These are phyloP conservation scores for Nicotiana benthamiana DNA, from an alignment of 257 asterid genomes.

Conservation along the genomic window DNA sequence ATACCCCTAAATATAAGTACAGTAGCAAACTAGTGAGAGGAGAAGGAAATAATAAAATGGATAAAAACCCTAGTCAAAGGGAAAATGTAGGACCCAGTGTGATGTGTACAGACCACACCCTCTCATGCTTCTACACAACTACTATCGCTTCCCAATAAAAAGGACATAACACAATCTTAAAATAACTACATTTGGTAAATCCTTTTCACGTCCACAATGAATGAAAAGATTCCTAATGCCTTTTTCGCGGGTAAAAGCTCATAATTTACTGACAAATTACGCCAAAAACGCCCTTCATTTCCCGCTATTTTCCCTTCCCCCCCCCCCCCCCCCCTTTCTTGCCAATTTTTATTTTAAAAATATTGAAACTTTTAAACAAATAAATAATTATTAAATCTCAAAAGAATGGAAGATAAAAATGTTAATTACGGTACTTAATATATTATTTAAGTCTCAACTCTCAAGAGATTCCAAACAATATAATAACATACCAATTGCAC, in stretches of 20 bases:
- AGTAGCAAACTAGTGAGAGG: too few species aligned
- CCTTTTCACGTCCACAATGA: slow-evolving; percentile 23
- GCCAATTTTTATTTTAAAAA: neutral
- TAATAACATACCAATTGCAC: neutral
- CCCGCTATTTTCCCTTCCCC: neutral
- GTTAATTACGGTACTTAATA: neutral
- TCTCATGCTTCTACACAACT: neutral
- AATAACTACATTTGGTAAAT: neutral
- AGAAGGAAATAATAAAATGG: too few species aligned
- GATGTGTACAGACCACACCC: neutral
- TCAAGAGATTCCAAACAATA: neutral
- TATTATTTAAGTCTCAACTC: neutral
- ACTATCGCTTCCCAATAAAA: neutral
- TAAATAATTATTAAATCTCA: neutral
- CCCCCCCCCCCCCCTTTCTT: neutral
- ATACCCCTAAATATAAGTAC: too few species aligned
- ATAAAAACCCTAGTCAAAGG: neutral
- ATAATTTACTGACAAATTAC: neutral
- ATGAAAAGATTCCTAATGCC: neutral
- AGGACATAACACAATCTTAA: neutral
- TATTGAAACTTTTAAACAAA: neutral
- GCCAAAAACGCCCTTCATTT: neutral
- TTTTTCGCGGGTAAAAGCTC: neutral
- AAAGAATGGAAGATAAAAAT: neutral
- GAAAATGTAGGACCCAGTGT: neutral